phyloP scores from a whole-genome alignment of 2,329 filamentous ascomycete species.

The Sporothrix humicola region DNA sequence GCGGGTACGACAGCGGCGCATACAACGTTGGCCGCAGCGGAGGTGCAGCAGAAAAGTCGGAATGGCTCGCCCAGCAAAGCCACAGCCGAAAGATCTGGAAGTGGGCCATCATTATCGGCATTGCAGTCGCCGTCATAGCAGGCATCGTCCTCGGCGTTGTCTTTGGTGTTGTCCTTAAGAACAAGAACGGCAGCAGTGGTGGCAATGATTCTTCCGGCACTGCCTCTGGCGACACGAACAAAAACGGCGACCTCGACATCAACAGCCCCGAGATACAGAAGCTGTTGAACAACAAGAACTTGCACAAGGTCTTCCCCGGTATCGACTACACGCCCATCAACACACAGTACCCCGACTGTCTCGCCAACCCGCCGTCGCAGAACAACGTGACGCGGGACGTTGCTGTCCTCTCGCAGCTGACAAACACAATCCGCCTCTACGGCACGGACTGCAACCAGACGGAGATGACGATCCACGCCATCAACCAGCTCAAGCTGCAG shows the following conservation, averaged over 20 bases:
- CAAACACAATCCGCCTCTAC: slow-evolving; percentile 85
- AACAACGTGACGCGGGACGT: slow-evolving; percentile 94
- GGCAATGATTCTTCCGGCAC: slow-evolving; percentile 50
- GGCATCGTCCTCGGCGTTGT: slow-evolving; percentile 76
- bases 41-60: slow-evolving; percentile 64
- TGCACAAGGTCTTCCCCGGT: slow-evolving; percentile 93
- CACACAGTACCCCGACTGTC: slow-evolving; percentile 85
- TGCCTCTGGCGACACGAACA: slow-evolving; percentile 62
- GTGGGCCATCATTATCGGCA: slow-evolving; percentile 68
- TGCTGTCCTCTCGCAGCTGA: slow-evolving; percentile 87
- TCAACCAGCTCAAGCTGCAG: slow-evolving; percentile 74
- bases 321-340: slow-evolving; percentile 95
- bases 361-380: slow-evolving; percentile 78
- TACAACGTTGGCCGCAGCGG: slow-evolving; percentile 44
- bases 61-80: slow-evolving; percentile 66
- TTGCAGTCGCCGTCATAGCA: slow-evolving; percentile 70
- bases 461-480: slow-evolving; percentile 85
- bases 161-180: slow-evolving; percentile 71
- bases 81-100: slow-evolving; percentile 68
- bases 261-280: slow-evolving; percentile 76
- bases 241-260: slow-evolving; percentile 73
- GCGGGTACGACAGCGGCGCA: slow-evolving; percentile 21
- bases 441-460: slow-evolving; percentile 98
- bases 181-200: slow-evolving; percentile 52
- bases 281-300: slow-evolving; percentile 76